Evolutionary conservation across 257 asterid genomes (phyloP), one percentile per base, ranked within the genome.

Genomic region (Ajuga chamaepitys): DNA sequence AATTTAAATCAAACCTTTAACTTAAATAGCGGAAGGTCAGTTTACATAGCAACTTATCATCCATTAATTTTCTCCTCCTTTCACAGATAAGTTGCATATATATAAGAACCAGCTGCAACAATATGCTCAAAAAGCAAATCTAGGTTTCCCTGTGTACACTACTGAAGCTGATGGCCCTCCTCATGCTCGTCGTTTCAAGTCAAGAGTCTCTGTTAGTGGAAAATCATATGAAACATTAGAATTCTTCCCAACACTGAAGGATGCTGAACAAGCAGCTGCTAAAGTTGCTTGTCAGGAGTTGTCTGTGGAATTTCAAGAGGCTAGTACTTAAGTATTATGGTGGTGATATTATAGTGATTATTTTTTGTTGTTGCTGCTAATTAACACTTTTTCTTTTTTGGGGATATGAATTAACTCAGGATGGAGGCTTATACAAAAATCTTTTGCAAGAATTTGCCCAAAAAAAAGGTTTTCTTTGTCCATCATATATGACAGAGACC

Each of bases 241-340:
- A 70, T 81, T 65, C 65, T 88, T 78, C 37, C 10, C 82, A 13
- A 86, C 96, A 12, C 9, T 91, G 44, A 91, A 86, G 78, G 95
- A 88, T 53, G 93, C 95, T 61, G 95, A 88, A 70, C 95, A 84
- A 62, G 88, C 96, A 32, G 95, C 86, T 46, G 97, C 97, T 4
- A 92, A 81, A 78, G 81, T 75, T 62, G 97, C 97, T 61, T 84
- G 93, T 64, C 86, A 84, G 37, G 56, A 73, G 12, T 66, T 91
- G 56, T 74, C 83, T 1, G 66, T 62, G 46, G 75, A 70, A 24
- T 67, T 62, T 79, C 88, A 77, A 59, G 88, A 88, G 95, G 98
- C 68, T 25, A 80, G 86, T 78, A 53, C 44, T 75, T 41, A 3
- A 34, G 50, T 11, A 6, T 47, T 62, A 45, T 58, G 11, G 25